Base-by-base conservation (phyloP, 225 moss, liverwort and hornwort genomes). In the Pseudisothecium myosuroides region DNA sequence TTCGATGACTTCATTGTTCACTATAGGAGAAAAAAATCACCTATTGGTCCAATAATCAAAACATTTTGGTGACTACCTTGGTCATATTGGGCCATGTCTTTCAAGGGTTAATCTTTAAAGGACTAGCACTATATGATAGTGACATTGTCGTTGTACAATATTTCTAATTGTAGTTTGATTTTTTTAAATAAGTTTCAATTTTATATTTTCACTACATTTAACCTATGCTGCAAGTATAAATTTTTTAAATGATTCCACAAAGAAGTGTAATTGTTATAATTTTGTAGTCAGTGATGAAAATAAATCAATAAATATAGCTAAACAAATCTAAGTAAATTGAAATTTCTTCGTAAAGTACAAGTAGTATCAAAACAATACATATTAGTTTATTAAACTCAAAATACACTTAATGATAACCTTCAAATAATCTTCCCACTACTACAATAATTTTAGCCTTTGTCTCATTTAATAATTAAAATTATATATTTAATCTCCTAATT, bases 341-440 rank as follows among this genome's bases (percentile, higher is more conserved):
- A 55, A 27, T 27, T 1, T 56, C 10, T 15, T n/a, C 2, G 1
- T 3, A 17, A 17, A 1, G 1, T 56, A 0, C 0, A 37, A 37
- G 13, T 78, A 16, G 15, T 1, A 37, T 78, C 10, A 2, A 12
- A 56, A 28, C 12, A 39, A 59, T 41, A 8, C 5, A 80, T 39
- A 5, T 59, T 0, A 41, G 0, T 78, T 23, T 17, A 77, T 36
- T 22, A 23, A 37, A 37, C 1, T 55, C 37, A 77, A 37, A 23
- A 1, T 55, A 26, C 1, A 37, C 6, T 24, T 24, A 1, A 0
- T 22, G 10, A 26, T 55, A n/a, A 24, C 10, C 8, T 55, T 55
- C 4, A 10, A n/a, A 10, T 78, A 78, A 16, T 78, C 10, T 78
- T 78, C 24, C 16, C 0, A 55, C 12, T 36, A 36, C 1, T 0